A percentile compares a stretch with the other conserved stretches of the same genome.
phyloP scores from a whole-genome alignment of 306 rosid species.

The Heteromeles arbutifolia region DNA sequence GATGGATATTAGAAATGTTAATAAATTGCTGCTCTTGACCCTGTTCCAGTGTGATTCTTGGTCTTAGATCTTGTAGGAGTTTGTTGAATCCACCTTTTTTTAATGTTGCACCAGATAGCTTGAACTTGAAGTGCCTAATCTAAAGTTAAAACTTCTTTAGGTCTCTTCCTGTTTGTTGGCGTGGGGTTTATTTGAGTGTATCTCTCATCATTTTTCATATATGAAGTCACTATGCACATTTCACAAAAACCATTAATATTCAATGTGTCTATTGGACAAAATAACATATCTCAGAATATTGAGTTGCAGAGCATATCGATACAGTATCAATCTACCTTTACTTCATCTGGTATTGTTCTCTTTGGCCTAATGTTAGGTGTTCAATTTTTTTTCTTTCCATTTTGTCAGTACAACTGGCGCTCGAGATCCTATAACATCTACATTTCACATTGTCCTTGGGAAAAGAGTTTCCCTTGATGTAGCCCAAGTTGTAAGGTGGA shows the following conservation, averaged over 20 bases:
- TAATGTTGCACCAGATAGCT: neutral
- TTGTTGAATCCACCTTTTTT: neutral
- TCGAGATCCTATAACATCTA: constrained; percentile 88
- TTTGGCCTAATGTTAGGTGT: neutral
- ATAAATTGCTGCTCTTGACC: neutral
- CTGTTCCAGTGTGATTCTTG: neutral
- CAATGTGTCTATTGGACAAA: neutral
- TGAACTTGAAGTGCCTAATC: neutral
- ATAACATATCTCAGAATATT: no score
- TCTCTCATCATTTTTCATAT: neutral
- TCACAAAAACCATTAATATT: no score
- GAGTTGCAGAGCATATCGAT: no score
- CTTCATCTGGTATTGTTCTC: neutral
- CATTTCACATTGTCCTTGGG: constrained; percentile 84
- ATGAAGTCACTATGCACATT: neutral
- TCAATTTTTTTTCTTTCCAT: neutral
- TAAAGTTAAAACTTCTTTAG: neutral
- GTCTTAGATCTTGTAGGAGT: neutral
- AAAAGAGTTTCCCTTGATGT: constrained; percentile 76
- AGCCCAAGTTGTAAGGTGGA: constrained; percentile 97
- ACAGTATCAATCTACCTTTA: neutral
- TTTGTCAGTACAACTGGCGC: constrained; percentile 79
- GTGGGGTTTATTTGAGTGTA: neutral
- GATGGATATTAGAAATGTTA: neutral
- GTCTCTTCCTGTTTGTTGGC: neutral